Evolutionary conservation across 495 filamentous ascomycete genomes (phyloP).

Genomic region (Halenospora varia): DNA sequence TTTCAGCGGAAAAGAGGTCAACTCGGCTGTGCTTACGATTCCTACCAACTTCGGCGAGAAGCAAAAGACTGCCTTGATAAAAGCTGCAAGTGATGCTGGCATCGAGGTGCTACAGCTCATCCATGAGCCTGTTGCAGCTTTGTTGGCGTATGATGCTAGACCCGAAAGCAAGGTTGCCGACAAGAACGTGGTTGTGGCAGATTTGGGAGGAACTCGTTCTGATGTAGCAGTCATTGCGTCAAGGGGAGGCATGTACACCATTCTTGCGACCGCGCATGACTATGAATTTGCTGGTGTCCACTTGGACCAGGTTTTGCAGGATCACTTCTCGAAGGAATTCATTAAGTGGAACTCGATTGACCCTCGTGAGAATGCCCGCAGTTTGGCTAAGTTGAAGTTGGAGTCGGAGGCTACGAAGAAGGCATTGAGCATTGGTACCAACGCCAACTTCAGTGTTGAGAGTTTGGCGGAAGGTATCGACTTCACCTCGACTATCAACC

Average conservation of each 20-base stretch:
- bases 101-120: constrained; percentile 91
- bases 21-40: constrained; percentile 86
- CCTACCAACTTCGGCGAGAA: constrained; percentile 89
- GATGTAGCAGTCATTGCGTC: constrained; percentile 88
- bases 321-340: constrained; percentile 98
- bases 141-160: constrained; percentile 88
- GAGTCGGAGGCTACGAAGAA: constrained; percentile 89
- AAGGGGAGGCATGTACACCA: constrained; percentile 93
- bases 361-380: constrained; percentile 73
- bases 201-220: constrained; percentile 88
- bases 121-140: constrained; percentile 85
- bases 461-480: constrained; percentile 82
- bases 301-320: constrained; percentile 84
- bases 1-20: constrained; percentile 87
- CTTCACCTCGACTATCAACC: constrained; percentile 86
- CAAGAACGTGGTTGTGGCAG: constrained; percentile 88
- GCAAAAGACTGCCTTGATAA: constrained; percentile 74
- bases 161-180: constrained; percentile 70
- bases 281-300: constrained; percentile 81
- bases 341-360: constrained; percentile 90
- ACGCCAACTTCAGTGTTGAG: constrained; percentile 88
- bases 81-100: constrained; percentile 74
- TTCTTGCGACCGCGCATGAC: constrained; percentile 90
- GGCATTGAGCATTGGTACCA: constrained; percentile 80
- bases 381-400: constrained; percentile 86